Percentiles rank a stretch among this genome's conserved stretches.
Evolutionary conservation across 2,329 filamentous ascomycete genomes (phyloP).

Genomic region (Fusarium sp.): DNA sequence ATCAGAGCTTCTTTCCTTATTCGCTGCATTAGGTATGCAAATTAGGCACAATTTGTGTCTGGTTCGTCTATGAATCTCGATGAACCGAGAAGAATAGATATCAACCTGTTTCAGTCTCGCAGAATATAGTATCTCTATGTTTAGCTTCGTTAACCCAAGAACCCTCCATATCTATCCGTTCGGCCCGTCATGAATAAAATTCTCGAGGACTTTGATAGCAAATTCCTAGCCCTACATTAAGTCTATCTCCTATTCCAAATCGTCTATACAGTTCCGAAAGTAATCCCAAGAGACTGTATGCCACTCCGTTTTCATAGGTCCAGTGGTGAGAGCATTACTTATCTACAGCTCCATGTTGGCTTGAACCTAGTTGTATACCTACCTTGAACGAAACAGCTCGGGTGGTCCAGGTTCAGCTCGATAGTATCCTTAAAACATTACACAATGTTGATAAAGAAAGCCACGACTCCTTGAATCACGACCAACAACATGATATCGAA

Average conservation of each 20-base stretch:
- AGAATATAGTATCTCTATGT: rapidly evolving
- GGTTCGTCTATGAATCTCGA: rapidly evolving
- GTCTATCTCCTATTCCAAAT: not conserved
- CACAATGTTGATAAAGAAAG: not conserved
- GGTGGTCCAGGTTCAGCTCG: not conserved
- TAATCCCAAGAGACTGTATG: no score
- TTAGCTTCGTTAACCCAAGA: not conserved
- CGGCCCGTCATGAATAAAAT: no score
- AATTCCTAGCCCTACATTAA: rapidly evolving
- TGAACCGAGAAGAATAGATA: not conserved
- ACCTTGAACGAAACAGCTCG: not conserved
- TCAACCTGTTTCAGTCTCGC: not conserved
- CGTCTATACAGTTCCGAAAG: not conserved
- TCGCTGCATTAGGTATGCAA: not conserved
- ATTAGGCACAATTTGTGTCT: not conserved
- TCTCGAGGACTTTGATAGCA: not conserved
- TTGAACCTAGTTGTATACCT: not conserved
- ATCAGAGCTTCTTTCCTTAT: not conserved
- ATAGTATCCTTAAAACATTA: not conserved
- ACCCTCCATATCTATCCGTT: not conserved
- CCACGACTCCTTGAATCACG: not conserved
- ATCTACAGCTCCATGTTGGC: not conserved
- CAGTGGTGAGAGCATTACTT: not conserved
- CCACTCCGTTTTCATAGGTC: not conserved
- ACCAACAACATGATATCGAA: not conserved